Conservation (phyloP, 345 rosid species). For the Acer negundo region DNA sequence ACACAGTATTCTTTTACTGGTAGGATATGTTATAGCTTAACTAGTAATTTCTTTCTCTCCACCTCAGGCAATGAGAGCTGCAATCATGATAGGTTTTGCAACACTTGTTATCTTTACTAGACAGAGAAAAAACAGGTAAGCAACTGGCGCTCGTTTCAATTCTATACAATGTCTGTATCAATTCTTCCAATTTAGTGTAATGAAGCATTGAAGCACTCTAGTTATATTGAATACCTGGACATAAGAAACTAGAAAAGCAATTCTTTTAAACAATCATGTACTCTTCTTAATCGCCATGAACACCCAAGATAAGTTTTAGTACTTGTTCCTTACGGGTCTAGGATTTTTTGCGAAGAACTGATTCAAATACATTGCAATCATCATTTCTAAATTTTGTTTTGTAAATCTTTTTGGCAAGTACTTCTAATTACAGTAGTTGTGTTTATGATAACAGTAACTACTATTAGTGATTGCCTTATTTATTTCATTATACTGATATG, state of each 20-base stretch:
- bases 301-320: not conserved
- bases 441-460: not conserved
- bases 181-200: not conserved
- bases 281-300: not conserved
- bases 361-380: not conserved
- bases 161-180: no score
- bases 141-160: not conserved
- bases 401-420: not conserved
- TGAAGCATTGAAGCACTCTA: not conserved
- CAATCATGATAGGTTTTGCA: conserved; percentile 64
- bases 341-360: not conserved
- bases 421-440: not conserved
- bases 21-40: not conserved
- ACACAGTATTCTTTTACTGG: not conserved
- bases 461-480: not conserved
- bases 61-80: conserved; percentile 44
- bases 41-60: not conserved
- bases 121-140: conserved; percentile 46
- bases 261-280: no score
- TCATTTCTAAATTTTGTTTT: not conserved
- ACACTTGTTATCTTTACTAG: conserved; percentile 61
- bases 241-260: not conserved
- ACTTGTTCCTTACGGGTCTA: not conserved
- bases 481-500: not conserved
- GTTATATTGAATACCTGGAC: no score